These are phyloP conservation scores for Ophiocordyceps unilateralis DNA, from an alignment of 2,329 filamentous ascomycete genomes.

Conservation along the genomic window DNA sequence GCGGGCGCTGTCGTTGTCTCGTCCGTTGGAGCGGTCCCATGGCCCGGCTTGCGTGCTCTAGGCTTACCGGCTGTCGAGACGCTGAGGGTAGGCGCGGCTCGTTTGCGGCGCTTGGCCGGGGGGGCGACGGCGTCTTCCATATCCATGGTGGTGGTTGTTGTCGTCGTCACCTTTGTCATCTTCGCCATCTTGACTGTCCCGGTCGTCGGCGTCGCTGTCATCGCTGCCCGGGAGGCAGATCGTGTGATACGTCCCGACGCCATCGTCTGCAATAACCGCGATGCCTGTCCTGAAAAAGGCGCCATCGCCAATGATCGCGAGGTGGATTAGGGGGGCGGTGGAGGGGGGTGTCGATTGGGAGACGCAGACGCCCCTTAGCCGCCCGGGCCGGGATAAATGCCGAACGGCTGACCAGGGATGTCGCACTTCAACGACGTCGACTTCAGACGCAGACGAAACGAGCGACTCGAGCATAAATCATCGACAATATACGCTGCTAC, in stretches of 20 bases:
- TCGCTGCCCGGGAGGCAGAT: slow-evolving; percentile 23
- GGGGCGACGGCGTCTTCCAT: slow-evolving; percentile 38
- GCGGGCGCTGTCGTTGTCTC: slow-evolving; percentile 33
- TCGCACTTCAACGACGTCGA: not conserved
- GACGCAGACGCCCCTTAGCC: not conserved
- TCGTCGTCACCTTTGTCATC: slow-evolving; percentile 16
- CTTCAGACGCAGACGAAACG: not conserved
- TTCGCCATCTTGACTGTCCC: slow-evolving; percentile 31
- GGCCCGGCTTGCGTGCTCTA: too few species aligned
- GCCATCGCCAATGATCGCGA: not conserved
- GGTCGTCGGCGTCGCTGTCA: slow-evolving; percentile 5
- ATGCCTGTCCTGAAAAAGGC: not conserved
- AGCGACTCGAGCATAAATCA: not conserved
- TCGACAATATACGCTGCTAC: not conserved
- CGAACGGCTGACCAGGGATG: not conserved
- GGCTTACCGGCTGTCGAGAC: too few species aligned
- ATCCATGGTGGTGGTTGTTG: slow-evolving; percentile 15
- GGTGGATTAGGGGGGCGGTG: not conserved
- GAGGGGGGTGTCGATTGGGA: not conserved
- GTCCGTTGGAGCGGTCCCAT: not conserved
- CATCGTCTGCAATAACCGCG: not conserved
- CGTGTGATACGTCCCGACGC: slow-evolving; percentile 29
- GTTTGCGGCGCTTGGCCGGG: slow-evolving; percentile 12
- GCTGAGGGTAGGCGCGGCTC: too few species aligned
- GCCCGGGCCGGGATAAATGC: not conserved